phyloP scores from a whole-genome alignment of 2,329 filamentous ascomycete species.

The Talaromyces sp. region DNA sequence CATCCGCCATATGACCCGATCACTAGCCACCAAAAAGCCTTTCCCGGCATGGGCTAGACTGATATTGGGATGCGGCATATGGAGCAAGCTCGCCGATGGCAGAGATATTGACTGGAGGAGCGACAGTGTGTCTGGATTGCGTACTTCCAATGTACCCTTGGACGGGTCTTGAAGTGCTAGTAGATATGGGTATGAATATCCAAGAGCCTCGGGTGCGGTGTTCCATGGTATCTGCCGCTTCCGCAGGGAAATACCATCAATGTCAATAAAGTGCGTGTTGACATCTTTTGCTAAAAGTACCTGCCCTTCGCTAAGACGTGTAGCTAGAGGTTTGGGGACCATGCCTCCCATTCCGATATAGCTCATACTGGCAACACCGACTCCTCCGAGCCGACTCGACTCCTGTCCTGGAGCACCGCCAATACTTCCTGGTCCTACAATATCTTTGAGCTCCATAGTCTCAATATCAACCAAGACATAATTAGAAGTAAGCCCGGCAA shows the following conservation, averaged over 20 bases:
- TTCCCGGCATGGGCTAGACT: slow-evolving; percentile 95
- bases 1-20: slow-evolving; percentile 94
- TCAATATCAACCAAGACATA: slow-evolving; percentile 86
- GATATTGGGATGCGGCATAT: slow-evolving; percentile 87
- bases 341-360: slow-evolving; percentile 94
- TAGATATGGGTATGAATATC: slow-evolving; percentile 95
- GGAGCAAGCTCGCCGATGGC: slow-evolving; percentile 74
- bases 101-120: slow-evolving; percentile 79
- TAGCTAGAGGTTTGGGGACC: slow-evolving; percentile 83
- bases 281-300: slow-evolving; percentile 96
- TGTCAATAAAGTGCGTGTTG: slow-evolving; percentile 86
- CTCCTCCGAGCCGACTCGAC: slow-evolving; percentile 72
- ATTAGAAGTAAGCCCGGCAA: slow-evolving; percentile 85
- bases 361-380: slow-evolving; percentile 82
- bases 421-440: slow-evolving; percentile 70
- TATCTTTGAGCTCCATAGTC: slow-evolving; percentile 67
- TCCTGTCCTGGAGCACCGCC: slow-evolving; percentile 61
- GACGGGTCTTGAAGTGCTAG: slow-evolving; percentile 76
- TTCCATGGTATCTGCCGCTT: slow-evolving; percentile 91
- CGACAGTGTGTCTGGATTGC: slow-evolving; percentile 89
- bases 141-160: slow-evolving; percentile 81
- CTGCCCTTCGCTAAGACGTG: slow-evolving; percentile 74
- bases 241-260: slow-evolving; percentile 73
- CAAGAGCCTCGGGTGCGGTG: slow-evolving; percentile 79
- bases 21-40: slow-evolving; percentile 88